Base-by-base conservation (phyloP, 495 filamentous ascomycete genomes). In the Podospora bellae-mahoneyi region DNA sequence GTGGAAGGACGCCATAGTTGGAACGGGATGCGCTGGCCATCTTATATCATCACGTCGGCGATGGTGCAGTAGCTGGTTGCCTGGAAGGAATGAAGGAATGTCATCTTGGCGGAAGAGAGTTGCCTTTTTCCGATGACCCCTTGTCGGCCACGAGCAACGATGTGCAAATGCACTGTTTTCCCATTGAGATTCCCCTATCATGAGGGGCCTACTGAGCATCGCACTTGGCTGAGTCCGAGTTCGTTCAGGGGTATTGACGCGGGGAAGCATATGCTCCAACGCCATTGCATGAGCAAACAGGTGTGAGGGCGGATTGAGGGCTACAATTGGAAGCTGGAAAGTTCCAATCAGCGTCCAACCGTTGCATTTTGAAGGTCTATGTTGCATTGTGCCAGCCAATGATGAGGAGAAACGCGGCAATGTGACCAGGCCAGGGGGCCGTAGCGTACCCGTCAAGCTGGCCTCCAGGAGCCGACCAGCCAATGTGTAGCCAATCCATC, bases 201-300 rank as follows among this genome's bases (percentile, higher is more conserved):
- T 63, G 66, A 19, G 53, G 5, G 15, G 19, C 19, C 28, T 16
- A 62, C 1, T 10, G 9, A 16, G 39, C 39, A 68, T 60, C 28
- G 53, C 53, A 68, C n/a, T 68, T 63, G 60, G 66, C 61, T 30
- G 2, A 18, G 2, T 48, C 26, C 2, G 9, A 0, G 28, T 39
- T 15, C 4, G 20, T 23, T 63, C 61, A 39, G 61, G 27, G 61
- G 61, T 63, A 39, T 6, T 62, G 20, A 5, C 34, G 10, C 54
- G n/a, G 34, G 44, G 55, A 65, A 69, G 30, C n/a, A 20, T 58
- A 39, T 64, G 60, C 56, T 62, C 64, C 39, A 61, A 60, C n/a
- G 55, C 55, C 23, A 5, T 61, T 48, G 16, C 32, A 48, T 32
- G 30, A n/a, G 15, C 30, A 9, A 20, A 28, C 34, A 39, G 7